phyloP scores from a whole-genome alignment of 805 yeast genomes.

The Saturnispora serradocipensis region DNA sequence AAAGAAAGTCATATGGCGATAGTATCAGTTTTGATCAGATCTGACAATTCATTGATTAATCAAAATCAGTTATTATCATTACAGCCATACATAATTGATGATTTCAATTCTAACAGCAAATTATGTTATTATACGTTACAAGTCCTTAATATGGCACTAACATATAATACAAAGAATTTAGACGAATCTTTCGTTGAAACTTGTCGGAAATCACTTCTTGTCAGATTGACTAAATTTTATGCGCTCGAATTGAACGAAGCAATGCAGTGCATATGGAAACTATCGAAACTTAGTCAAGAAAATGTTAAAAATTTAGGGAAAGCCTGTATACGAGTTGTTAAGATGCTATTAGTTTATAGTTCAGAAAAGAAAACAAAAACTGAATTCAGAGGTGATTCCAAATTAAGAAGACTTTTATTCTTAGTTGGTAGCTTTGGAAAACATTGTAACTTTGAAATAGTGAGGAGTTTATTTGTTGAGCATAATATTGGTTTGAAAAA shows the following conservation, averaged over 20 bases:
- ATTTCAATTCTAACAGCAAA: constrained; percentile 30
- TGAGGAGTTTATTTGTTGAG: constrained; percentile 31
- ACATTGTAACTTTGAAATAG: constrained; percentile 50
- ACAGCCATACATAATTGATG: constrained; percentile 55
- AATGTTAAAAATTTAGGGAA: constrained; percentile 43
- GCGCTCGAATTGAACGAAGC: constrained; percentile 62
- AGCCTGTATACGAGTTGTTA: constrained; percentile 57
- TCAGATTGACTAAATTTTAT: constrained; percentile 50
- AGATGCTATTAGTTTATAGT: constrained; percentile 39
- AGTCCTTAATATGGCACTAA: constrained; percentile 43
- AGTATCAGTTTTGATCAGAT: constrained; percentile 46
- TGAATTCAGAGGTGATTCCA: constrained; percentile 30
- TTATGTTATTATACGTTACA: constrained; percentile 42
- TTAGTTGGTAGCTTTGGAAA: constrained; percentile 66
- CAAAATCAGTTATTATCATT: constrained; percentile 60
- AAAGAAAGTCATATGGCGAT: constrained; percentile 32
- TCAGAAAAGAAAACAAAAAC: constrained; percentile 14
- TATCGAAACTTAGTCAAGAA: constrained; percentile 35
- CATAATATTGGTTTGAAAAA: constrained; percentile 35
- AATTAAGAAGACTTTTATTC: constrained; percentile 46
- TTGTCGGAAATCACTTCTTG: constrained; percentile 44
- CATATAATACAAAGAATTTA: constrained; percentile 31
- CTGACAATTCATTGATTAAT: constrained; percentile 42
- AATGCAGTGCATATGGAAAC: constrained; percentile 55
- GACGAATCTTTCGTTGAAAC: constrained; percentile 41